Conservation (phyloP, 352 stramenopile genomes). For the Phytophthora cryptogea region DNA sequence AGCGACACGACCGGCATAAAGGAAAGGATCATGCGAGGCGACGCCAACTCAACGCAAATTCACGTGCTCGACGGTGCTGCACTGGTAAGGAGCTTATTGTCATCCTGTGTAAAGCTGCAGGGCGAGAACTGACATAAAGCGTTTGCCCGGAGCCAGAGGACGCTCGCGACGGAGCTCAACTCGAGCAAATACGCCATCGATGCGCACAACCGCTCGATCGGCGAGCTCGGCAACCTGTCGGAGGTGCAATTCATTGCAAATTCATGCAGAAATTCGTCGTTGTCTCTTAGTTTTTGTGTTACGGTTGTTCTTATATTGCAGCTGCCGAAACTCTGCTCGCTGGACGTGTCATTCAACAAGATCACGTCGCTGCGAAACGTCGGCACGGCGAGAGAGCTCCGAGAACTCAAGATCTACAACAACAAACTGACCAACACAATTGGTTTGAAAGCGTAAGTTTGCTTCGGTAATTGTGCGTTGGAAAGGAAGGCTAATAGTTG, state of each 20-base stretch:
- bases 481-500: not conserved
- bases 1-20: slow-evolving; percentile 11
- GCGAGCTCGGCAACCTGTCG: slow-evolving; percentile 65
- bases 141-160: slow-evolving; percentile 18
- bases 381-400: slow-evolving; percentile 61
- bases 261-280: too few species aligned
- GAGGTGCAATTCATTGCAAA: slow-evolving; percentile 34
- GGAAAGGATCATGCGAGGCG: slow-evolving; percentile 20
- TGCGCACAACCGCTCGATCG: slow-evolving; percentile 71
- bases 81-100: slow-evolving; percentile 27
- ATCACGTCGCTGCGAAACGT: slow-evolving; percentile 62
- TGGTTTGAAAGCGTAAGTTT: slow-evolving; percentile 53
- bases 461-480: not conserved
- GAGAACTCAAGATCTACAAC: slow-evolving; percentile 84
- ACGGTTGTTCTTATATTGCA: slow-evolving; percentile 16
- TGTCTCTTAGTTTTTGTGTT: not conserved
- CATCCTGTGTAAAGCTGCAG: not conserved
- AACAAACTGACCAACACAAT: slow-evolving; percentile 64
- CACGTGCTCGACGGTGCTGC: slow-evolving; percentile 43
- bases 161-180: slow-evolving; percentile 66
- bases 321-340: slow-evolving; percentile 70
- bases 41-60: slow-evolving; percentile 34
- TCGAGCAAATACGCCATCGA: slow-evolving; percentile 84
- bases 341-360: slow-evolving; percentile 84
- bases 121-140: not conserved